Evolutionary conservation across 768 basidiomycete species (phyloP), one percentile per base, ranked within the genome.

Genomic region (Auriscalpium orientale): DNA sequence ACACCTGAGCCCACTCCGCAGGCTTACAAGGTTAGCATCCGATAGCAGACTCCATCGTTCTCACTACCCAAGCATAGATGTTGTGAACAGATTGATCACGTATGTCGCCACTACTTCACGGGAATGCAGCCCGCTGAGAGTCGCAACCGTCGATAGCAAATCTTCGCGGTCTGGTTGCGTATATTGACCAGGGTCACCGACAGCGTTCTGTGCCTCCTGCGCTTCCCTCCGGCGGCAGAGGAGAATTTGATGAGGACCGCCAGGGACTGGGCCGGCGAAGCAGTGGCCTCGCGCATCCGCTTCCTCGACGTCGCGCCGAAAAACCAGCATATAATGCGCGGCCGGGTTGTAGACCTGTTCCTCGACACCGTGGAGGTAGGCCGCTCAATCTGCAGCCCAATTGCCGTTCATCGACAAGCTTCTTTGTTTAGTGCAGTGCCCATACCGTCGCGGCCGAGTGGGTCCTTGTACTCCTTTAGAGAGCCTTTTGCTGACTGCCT

Each of bases 151-250:
- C 28, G 18, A 43, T 18, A 76, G 75, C 52, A 63, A 11, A 72
- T 79, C 59, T 79, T 79, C 59, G 68, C 70, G 58, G 70, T 72
- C n/a, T 80, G 79, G 79, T 65, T 80, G 44, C 71, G 69, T 36
- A 79, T 80, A 53, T 70, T 80, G 18, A 61, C 65, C 15, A 65
- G 68, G 52, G 73, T 77, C 45, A 75, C 71, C 15, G 71, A 71
- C 16, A 79, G 79, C 53, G 73, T 80, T 51, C 70, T 80, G n/a
- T 80, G 79, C 79, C 67, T 80, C 1, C 69, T 80, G 46, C 78
- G 79, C 21, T 80, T 80, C 58, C 79, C 79, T 8, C 66, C 70
- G 1, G 67, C 76, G 7, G 79, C 76, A 45, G 79, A 80, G 51
- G 64, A 68, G 53, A 73, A 80, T 56, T 66, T 80, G 36, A 60